Percentiles rank a stretch among this genome's conserved stretches.
phyloP scores from a whole-genome alignment of 371 early-diverging fungal species.

The Furculomyces boomerangus region DNA sequence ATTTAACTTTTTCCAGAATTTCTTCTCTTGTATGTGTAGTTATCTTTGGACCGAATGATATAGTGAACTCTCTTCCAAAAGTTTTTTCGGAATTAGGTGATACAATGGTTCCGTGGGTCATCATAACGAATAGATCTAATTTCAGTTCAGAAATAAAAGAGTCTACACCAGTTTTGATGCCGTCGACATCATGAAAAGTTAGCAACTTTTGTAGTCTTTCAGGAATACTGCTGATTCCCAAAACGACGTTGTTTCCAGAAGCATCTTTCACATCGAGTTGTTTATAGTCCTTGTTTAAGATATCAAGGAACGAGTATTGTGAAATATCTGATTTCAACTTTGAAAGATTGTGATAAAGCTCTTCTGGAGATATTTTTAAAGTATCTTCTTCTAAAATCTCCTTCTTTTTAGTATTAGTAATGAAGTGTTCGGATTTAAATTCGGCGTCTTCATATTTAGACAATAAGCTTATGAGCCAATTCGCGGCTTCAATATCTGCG shows the following conservation, averaged over 20 bases:
- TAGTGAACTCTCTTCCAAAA: slow-evolving; percentile 14
- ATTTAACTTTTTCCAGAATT: background rate
- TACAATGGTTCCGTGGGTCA: slow-evolving; percentile 19
- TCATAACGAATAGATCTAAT: slow-evolving; percentile 15
- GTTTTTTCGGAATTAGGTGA: slow-evolving; percentile 3
- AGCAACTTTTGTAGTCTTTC: slow-evolving; percentile 17
- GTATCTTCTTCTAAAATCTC: background rate
- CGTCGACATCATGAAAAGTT: slow-evolving; percentile 8
- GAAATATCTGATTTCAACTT: slow-evolving; percentile 25
- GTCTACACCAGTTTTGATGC: slow-evolving; percentile 6
- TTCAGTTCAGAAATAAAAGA: slow-evolving; percentile 7
- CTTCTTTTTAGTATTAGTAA: background rate
- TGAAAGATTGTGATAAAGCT: slow-evolving; percentile 16
- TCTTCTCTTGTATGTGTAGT: background rate
- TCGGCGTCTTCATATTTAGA: background rate
- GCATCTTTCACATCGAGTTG: slow-evolving; percentile 15
- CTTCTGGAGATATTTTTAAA: background rate
- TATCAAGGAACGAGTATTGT: slow-evolving; percentile 17
- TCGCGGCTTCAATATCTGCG: slow-evolving; percentile 15
- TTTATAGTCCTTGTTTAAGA: slow-evolving; percentile 37
- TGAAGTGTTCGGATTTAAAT: slow-evolving; percentile 5
- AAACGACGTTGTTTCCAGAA: slow-evolving; percentile 1
- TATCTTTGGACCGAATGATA: slow-evolving; percentile 4
- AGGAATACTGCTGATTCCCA: slow-evolving; percentile 29
- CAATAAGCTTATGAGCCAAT: slow-evolving; percentile 7